Base-by-base conservation (phyloP, 176 grass and related monocot genomes). In the Eremochloa ophiuroides region DNA sequence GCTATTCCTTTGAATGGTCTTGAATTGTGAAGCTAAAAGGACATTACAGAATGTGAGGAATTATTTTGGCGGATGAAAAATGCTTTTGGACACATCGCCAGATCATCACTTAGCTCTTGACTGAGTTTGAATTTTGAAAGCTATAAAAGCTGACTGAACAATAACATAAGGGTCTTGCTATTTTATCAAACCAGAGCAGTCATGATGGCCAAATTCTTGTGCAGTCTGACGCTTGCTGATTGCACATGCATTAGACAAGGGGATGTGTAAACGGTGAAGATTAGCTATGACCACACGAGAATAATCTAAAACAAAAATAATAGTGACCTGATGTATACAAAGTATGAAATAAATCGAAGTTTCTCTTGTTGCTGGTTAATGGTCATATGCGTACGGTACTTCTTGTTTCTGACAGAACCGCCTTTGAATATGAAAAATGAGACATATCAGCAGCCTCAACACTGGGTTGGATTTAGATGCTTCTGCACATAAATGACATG, bases 11-110 rank as follows among this genome's bases (percentile, higher is more conserved):
- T 80, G 22, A 89, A 70, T 67, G 60, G 46, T 31, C 58, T 74
- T 51, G 30, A 62, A 55, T 41, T 18, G 33, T 83, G 23, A 83
- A 74, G 47, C n/a, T 60, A 83, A 35, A 34, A 75, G 40, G 69
- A 62, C 8, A 72, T 64, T 29, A 11, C 64, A 85, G 69, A 56
- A 75, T 62, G 28, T 46, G 51, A 50, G n/a, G 13, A 73, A 48
- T 77, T 65, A 67, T 78, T 73, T 66, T 65, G 47, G 51, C 29
- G 26, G 25, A 76, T 81, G 30, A 43, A 76, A 63, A 61, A 75
- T 85, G 62, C 62, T 80, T 67, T 65, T 60, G 48, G 14, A 43
- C 40, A 26, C 51, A 29, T 28, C 7, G 3, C 23, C 50, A 69
- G 13, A 50, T 50, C 39, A 60, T 75, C 44, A 5, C 47, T 68